Percentiles rank a stretch among this genome's conserved stretches.
These are phyloP conservation scores for Tephrocybe rancida DNA, from an alignment of 768 basidiomycete species.

Conservation along the genomic window DNA sequence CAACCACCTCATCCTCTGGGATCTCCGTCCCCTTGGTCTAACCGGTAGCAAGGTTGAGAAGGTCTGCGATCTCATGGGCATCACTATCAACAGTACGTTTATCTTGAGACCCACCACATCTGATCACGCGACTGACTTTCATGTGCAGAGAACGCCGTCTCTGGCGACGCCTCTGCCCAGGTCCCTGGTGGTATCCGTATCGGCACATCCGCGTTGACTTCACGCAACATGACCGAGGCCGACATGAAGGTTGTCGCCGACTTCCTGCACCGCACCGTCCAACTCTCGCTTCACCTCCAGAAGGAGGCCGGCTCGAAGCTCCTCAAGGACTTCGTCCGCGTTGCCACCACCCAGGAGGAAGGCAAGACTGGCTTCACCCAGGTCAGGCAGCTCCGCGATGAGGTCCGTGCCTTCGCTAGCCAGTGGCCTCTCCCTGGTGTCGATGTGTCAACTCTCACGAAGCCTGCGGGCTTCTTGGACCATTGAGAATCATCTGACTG, in stretches of 20 bases:
- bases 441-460: slow-evolving; percentile 44
- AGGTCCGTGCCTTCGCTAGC: slow-evolving; percentile 81
- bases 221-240: slow-evolving; percentile 87
- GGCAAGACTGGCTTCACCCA: slow-evolving; percentile 70
- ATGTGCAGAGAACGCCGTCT: slow-evolving; percentile 87
- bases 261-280: slow-evolving; percentile 94
- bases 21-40: slow-evolving; percentile 89
- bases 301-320: slow-evolving; percentile 95
- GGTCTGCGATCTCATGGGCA: slow-evolving; percentile 94
- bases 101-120: background rate
- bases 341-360: slow-evolving; percentile 68
- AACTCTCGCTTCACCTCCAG: slow-evolving; percentile 87
- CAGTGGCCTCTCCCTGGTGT: slow-evolving; percentile 95
- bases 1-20: slow-evolving; percentile 98
- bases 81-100: slow-evolving; percentile 90
- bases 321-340: slow-evolving; percentile 93
- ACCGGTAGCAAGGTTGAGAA: slow-evolving; percentile 99
- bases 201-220: slow-evolving; percentile 92
- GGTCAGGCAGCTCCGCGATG: slow-evolving; percentile 74
- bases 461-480: slow-evolving; percentile 60
- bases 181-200: slow-evolving; percentile 97
- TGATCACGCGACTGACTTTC: background rate
- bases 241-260: slow-evolving; percentile 87
- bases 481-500: slow-evolving; percentile 1
- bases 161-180: slow-evolving; percentile 94